Evolutionary conservation across 2,329 filamentous ascomycete genomes (phyloP).

Genomic region (Orbilia brochopaga): DNA sequence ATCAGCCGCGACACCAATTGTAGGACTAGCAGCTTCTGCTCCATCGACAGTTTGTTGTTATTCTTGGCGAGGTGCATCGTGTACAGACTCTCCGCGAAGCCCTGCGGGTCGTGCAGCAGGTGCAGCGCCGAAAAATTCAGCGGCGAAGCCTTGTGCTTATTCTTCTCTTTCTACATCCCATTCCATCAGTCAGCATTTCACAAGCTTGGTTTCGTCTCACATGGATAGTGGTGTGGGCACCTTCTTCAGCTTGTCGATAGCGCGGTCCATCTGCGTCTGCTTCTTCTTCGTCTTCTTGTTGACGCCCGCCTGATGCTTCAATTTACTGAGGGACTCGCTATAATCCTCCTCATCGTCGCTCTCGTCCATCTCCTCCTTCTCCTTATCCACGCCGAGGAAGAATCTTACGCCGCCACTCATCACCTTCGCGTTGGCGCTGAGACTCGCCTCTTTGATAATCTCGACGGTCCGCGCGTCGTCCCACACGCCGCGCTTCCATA

Average conservation of each 20-base stretch:
- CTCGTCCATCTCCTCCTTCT: slow-evolving; percentile 89
- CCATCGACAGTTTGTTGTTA: slow-evolving; percentile 82
- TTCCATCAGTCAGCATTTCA: slow-evolving; percentile 17
- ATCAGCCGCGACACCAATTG: slow-evolving; percentile 90
- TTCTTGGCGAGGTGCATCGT: slow-evolving; percentile 86
- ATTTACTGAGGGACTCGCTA: slow-evolving; percentile 60
- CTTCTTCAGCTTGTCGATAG: slow-evolving; percentile 79
- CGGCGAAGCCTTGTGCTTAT: slow-evolving; percentile 83
- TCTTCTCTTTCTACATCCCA: slow-evolving; percentile 72
- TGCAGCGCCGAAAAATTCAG: slow-evolving; percentile 97
- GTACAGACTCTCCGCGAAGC: slow-evolving; percentile 88
- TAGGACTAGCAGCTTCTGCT: slow-evolving; percentile 86
- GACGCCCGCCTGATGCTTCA: slow-evolving; percentile 84
- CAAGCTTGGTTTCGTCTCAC: slow-evolving; percentile 11
- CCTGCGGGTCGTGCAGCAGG: slow-evolving; percentile 89
- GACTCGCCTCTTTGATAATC: slow-evolving; percentile 91
- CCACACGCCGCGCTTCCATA: slow-evolving; percentile 98
- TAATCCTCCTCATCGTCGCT: slow-evolving; percentile 79
- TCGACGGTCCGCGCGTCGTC: slow-evolving; percentile 93
- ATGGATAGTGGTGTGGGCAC: slow-evolving; percentile 29
- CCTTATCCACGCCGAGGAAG: slow-evolving; percentile 94
- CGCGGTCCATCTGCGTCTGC: slow-evolving; percentile 76
- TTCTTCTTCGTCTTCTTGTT: slow-evolving; percentile 97
- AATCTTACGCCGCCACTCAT: slow-evolving; percentile 85
- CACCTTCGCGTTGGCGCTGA: slow-evolving; percentile 93